Evolutionary conservation across 2,329 filamentous ascomycete species (phyloP).

Genomic region (Epichloe scottii): DNA sequence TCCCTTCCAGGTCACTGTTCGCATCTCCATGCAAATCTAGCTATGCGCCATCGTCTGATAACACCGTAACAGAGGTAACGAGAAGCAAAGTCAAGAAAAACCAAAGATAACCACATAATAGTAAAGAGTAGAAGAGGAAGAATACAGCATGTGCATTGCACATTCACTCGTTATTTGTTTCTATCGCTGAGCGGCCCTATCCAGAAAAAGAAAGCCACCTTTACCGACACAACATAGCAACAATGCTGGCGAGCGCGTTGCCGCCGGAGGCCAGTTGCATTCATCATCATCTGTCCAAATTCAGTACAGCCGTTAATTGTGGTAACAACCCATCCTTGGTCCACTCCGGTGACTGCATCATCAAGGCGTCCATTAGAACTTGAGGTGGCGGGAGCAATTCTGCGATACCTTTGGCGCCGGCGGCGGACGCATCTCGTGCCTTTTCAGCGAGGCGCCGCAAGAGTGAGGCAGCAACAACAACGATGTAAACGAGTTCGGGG

Average conservation of each 20-base stretch:
- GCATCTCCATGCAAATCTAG: conserved; percentile 12
- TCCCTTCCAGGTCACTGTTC: conserved; percentile 8
- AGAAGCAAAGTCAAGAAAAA: not conserved
- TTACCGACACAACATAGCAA: not conserved
- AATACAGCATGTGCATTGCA: not conserved
- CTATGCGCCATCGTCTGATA: conserved; percentile 11
- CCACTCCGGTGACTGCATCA: conserved; percentile 50
- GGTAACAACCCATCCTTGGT: conserved; percentile 53
- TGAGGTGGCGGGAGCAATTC: conserved; percentile 55
- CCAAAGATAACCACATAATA: not conserved
- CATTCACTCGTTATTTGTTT: not conserved
- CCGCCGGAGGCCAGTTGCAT: not conserved
- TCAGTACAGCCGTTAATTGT: conserved; percentile 48
- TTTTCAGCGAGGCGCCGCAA: conserved; percentile 60
- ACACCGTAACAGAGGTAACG: conserved; percentile 2
- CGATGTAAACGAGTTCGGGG: conserved; percentile 47
- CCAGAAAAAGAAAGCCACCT: not conserved
- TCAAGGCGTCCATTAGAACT: conserved; percentile 52
- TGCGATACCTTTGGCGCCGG: conserved; percentile 39
- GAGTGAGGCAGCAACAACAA: conserved; percentile 54
- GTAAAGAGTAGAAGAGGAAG: not conserved
- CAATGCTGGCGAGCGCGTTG: not conserved
- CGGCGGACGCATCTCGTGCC: conserved; percentile 42
- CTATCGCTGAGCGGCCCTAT: not conserved
- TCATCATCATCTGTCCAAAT: conserved; percentile 32